Conservation (phyloP, 148 eudicot species). For the Rhododendron mucronatum region DNA sequence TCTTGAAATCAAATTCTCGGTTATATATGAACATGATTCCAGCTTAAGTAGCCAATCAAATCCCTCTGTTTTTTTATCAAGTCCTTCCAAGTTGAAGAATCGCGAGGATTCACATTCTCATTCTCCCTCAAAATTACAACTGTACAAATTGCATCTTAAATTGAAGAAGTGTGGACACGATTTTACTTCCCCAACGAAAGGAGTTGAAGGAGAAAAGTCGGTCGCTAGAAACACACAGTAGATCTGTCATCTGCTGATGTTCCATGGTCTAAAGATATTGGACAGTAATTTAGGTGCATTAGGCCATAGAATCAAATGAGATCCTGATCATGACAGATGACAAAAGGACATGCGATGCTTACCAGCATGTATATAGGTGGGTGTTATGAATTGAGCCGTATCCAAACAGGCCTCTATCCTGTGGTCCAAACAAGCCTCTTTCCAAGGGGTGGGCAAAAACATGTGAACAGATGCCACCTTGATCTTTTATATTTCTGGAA, state of each 20-base stretch:
- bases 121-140: too few species aligned
- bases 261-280: not conserved
- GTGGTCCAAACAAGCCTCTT: not conserved
- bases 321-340: not conserved
- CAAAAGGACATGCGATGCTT: not conserved
- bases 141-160: too few species aligned
- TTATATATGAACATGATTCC: too few species aligned
- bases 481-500: not conserved
- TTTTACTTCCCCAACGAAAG: too few species aligned
- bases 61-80: too few species aligned
- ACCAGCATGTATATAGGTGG: not conserved
- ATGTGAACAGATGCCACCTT: not conserved
- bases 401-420: not conserved
- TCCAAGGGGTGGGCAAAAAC: not conserved
- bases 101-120: too few species aligned
- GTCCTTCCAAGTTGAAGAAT: too few species aligned
- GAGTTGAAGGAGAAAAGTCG: too few species aligned
- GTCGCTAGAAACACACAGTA: too few species aligned
- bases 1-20: too few species aligned
- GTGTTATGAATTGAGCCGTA: not conserved
- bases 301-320: not conserved
- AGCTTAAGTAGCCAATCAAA: too few species aligned
- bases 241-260: not conserved
- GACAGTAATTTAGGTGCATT: not conserved
- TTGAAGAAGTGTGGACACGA: too few species aligned